A percentile compares a stretch with the other conserved stretches of the same genome.
Evolutionary conservation across 257 asterid genomes (phyloP).

Genomic region (Sherardia arvensis): DNA sequence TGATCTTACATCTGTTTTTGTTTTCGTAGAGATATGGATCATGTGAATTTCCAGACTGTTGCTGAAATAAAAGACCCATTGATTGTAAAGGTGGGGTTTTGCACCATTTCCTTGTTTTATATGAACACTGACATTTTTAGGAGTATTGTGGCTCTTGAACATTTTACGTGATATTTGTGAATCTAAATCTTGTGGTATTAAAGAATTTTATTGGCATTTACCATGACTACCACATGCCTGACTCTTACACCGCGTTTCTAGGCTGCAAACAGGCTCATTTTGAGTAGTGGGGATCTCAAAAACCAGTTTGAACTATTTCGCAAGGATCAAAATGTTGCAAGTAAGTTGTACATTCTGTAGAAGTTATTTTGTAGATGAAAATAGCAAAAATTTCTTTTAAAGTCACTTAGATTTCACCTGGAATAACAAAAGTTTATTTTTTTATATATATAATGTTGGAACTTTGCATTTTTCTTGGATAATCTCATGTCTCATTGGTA

Average conservation of each 20-base stretch:
- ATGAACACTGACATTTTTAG: neutral
- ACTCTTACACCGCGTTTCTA: conserved; percentile 13
- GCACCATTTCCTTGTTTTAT: neutral
- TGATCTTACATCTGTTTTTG: neutral
- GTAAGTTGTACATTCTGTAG: conserved; percentile 30
- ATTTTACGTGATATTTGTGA: neutral
- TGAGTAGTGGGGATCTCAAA: conserved; percentile 60
- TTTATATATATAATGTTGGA: no score
- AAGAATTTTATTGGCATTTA: neutral
- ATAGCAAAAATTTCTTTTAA: neutral
- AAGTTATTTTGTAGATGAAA: conserved; percentile 10
- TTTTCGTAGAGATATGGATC: conserved; percentile 54
- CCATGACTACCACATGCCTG: neutral
- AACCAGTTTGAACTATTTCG: conserved; percentile 57
- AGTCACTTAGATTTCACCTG: neutral
- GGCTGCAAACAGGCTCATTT: conserved; percentile 92
- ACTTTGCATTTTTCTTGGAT: no score
- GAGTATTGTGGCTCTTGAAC: neutral
- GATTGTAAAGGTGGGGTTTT: conserved; percentile 54
- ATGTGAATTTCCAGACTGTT: conserved; percentile 54
- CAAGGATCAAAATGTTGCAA: conserved; percentile 55
- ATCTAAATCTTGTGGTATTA: neutral
- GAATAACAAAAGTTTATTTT: no score
- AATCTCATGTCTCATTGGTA: neutral
- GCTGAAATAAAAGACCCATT: conserved; percentile 80